phyloP scores from a whole-genome alignment of 1,284 basidiomycete species.

The Calocybe gambosa region DNA sequence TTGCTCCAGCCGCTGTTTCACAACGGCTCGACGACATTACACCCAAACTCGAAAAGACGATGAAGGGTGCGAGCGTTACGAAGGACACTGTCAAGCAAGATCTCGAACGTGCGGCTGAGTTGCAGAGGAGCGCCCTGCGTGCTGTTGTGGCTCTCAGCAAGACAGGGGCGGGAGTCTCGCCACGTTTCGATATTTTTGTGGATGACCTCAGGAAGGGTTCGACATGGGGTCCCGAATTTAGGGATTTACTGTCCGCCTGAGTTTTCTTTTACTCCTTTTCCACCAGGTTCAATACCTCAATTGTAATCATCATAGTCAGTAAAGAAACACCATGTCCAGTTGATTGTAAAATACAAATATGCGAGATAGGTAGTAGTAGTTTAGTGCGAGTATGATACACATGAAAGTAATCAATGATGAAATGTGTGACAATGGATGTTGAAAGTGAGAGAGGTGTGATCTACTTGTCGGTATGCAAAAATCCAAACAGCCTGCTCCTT shows the following conservation, averaged over 20 bases:
- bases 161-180: constrained; percentile 56
- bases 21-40: constrained; percentile 84
- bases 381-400: background rate
- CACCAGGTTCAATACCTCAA: background rate
- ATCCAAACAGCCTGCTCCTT: constrained; percentile 38
- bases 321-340: background rate
- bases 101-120: constrained; percentile 86
- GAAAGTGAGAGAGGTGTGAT: background rate
- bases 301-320: background rate
- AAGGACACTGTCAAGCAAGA: constrained; percentile 98
- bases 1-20: constrained; percentile 76
- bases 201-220: constrained; percentile 58
- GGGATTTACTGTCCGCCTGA: constrained; percentile 39
- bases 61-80: constrained; percentile 87
- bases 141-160: constrained; percentile 83
- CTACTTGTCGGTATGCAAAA: constrained; percentile 4
- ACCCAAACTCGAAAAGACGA: constrained; percentile 76
- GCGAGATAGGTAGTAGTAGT: background rate
- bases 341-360: background rate
- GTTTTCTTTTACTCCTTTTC: background rate
- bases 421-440: background rate
- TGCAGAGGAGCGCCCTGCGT: constrained; percentile 83
- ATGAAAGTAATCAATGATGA: background rate
- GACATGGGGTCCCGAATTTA: constrained; percentile 64
- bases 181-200: constrained; percentile 73